Conservation (phyloP, 148 eudicot species). For the Heliosperma pusillum region DNA sequence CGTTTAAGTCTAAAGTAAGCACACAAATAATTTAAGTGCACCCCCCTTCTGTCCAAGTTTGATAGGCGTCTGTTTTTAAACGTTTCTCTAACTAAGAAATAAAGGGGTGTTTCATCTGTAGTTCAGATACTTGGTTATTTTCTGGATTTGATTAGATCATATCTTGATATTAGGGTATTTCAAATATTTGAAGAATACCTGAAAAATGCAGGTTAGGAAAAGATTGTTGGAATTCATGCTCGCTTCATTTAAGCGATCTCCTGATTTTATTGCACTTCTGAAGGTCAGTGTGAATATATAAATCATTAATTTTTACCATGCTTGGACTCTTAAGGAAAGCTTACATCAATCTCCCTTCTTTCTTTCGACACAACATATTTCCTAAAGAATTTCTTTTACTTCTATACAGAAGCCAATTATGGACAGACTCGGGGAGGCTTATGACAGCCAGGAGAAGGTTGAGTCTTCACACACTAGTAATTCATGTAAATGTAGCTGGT, state of each 20-base stretch:
- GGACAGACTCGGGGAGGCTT: constrained; percentile 95
- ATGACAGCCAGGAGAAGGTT: constrained; percentile 91
- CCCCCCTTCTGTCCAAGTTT: not conserved
- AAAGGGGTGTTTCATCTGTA: not conserved
- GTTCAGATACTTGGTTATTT: not conserved
- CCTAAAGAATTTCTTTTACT: constrained; percentile 14
- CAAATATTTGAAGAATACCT: not conserved
- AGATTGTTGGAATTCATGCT: constrained; percentile 90
- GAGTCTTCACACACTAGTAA: not conserved
- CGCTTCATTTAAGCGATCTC: constrained; percentile 82
- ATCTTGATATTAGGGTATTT: constrained; percentile 11
- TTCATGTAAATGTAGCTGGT: not conserved
- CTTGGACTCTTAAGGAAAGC: not conserved
- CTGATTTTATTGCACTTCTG: constrained; percentile 75
- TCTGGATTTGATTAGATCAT: not conserved
- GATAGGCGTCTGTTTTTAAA: not conserved
- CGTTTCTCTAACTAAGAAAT: not conserved
- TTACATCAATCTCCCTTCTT: constrained; percentile 1
- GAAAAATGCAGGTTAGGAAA: constrained; percentile 59
- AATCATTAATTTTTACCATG: not conserved
- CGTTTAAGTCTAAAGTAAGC: not conserved
- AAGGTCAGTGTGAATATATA: constrained; percentile 49
- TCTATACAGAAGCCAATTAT: constrained; percentile 82
- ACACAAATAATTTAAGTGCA: not conserved
- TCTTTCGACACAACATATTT: not conserved